Percentiles rank a stretch among this genome's conserved stretches.
Conservation (phyloP, 2,329 filamentous ascomycete genomes). For the Penicillium sp. region DNA sequence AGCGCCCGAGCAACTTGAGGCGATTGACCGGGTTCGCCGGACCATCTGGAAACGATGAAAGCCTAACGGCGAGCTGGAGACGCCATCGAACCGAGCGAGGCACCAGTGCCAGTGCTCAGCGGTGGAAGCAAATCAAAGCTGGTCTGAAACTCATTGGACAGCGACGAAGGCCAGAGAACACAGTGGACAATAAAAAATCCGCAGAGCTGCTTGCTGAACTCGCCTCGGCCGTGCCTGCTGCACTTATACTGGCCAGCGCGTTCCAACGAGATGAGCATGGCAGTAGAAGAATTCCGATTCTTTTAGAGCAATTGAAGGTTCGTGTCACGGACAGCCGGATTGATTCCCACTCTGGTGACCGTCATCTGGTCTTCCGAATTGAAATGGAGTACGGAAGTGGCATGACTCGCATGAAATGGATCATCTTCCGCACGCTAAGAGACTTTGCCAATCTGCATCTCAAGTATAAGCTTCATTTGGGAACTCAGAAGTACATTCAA, state of each 20-base stretch:
- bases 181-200: conserved; percentile 91
- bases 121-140: conserved; percentile 91
- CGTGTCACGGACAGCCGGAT: conserved; percentile 78
- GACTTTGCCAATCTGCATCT: conserved; percentile 92
- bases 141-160: conserved; percentile 75
- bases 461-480: conserved; percentile 85
- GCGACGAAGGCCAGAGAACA: conserved; percentile 76
- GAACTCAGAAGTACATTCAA: conserved; percentile 79
- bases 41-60: conserved; percentile 59
- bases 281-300: conserved; percentile 88
- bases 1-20: conserved; percentile 63
- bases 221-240: conserved; percentile 86
- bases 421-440: conserved; percentile 78
- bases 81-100: conserved; percentile 61
- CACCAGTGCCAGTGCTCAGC: conserved; percentile 70
- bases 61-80: conserved; percentile 58
- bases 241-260: conserved; percentile 93
- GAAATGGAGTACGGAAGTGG: conserved; percentile 96
- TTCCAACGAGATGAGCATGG: conserved; percentile 96
- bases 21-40: conserved; percentile 64
- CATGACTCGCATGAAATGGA: conserved; percentile 94
- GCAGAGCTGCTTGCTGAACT: conserved; percentile 95
- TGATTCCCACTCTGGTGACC: conserved; percentile 56
- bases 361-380: conserved; percentile 85
- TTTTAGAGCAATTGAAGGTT: conserved; percentile 91